A percentile compares a stretch with the other conserved stretches of the same genome.
These are phyloP conservation scores for Cystofilobasidium macerans DNA, from an alignment of 768 basidiomycete species.

Conservation along the genomic window DNA sequence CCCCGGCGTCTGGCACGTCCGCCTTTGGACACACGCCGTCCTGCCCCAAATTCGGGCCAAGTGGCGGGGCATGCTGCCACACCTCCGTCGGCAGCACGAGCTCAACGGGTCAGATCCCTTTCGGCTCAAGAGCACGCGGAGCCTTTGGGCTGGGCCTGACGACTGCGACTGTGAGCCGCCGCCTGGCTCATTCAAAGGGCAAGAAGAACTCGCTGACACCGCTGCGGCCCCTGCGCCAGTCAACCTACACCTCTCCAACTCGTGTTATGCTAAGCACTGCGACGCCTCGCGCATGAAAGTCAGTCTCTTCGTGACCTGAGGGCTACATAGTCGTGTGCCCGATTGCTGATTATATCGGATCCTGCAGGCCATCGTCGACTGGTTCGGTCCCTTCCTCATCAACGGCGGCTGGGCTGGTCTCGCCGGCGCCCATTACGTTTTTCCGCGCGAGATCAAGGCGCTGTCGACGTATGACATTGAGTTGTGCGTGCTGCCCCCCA, in stretches of 20 bases:
- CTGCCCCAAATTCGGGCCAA: not conserved
- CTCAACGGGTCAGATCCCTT: not conserved
- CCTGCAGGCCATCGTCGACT: conserved; percentile 7
- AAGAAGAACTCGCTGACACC: not conserved
- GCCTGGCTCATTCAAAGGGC: not conserved
- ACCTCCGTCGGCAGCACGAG: not conserved
- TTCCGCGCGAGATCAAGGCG: conserved; percentile 3
- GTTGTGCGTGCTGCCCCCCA: not conserved
- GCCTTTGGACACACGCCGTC: not conserved
- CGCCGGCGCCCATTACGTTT: conserved; percentile 3
- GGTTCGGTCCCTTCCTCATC: conserved; percentile 4
- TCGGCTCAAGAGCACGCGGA: not conserved
- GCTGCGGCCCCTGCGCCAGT: not conserved
- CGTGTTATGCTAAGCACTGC: conserved; percentile 1
- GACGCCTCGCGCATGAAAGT: conserved; percentile 15
- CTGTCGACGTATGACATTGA: not conserved
- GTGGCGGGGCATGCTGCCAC: not conserved
- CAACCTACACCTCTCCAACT: conserved; percentile 8
- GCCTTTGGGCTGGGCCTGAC: not conserved
- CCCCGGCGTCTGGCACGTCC: not conserved
- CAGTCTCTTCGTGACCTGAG: too few species aligned
- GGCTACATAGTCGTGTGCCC: not conserved
- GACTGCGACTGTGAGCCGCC: conserved; percentile 1
- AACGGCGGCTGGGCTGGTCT: conserved; percentile 4
- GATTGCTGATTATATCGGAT: not conserved